Evolutionary conservation across 2,329 filamentous ascomycete species (phyloP), one percentile per base, ranked within the genome.

Genomic region (Plectosphaerella cucumerina): DNA sequence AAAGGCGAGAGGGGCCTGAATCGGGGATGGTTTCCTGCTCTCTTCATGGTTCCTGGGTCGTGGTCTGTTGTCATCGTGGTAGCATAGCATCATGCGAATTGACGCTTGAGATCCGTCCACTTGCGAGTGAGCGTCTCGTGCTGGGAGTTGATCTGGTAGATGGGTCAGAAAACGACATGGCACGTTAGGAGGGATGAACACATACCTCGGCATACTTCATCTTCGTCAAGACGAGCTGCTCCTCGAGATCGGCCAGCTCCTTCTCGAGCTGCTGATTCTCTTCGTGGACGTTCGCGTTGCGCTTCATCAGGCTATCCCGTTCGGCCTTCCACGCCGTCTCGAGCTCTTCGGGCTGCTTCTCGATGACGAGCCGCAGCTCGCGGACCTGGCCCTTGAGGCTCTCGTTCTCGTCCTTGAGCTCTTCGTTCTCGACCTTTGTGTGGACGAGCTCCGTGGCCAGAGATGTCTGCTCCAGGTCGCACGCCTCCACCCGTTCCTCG

Each of bases 141-240:
- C 56, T 80, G 73, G 23, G 81, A 73, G 61, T 87, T 88, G 58
- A 90, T 81, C 87, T 90, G 61, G n/a, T 21, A n/a, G 18, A 12
- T 20, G 39, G 9, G 34, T 58, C 22, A 50, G 42, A 14, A n/a
- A n/a, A n/a, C n/a, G n/a, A n/a, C 20, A 4, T 8, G 26, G 26
- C 20, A 21, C n/a, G 21, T 42, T 35, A 37, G 47, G 12, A n/a
- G 6, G 15, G 35, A 39, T 34, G 48, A n/a, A 48, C 14, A 75
- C 86, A 76, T 78, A 96, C 93, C 85, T 97, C 90, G 50, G 94
- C 94, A 74, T 92, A 91, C 63, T 84, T 83, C 89, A 99, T 88
- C 80, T 99, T 99, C 1, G 91, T 94, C 65, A 87, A 84, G 56
- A 99, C 93, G 58, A 99, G 75, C 67, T 91, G 85, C 69, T 92